A percentile compares a stretch with the other conserved stretches of the same genome.
phyloP scores from a whole-genome alignment of 164 flowering plant genomes.

The Vitis vinifera region ASM3070453v1 NC_081812.1:2075501-2076000 shows the following conservation, averaged over 20 bases:
- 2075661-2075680: slow-evolving; percentile 37
- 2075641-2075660: slow-evolving; percentile 38
- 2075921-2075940: slow-evolving; percentile 80
- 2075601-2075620: too few species aligned
- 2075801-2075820: slow-evolving; percentile 81
- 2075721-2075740: slow-evolving; percentile 5
- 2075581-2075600: too few species aligned
- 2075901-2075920: slow-evolving; percentile 85
- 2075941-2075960: slow-evolving; percentile 63
- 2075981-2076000: background rate
- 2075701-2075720: background rate
- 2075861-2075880: slow-evolving; percentile 75
- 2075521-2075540: slow-evolving; percentile 60
- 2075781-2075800: slow-evolving; percentile 72
- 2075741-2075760: background rate
- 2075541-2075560: slow-evolving; percentile 40
- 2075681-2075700: slow-evolving; percentile 24
- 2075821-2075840: slow-evolving; percentile 77
- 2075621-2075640: slow-evolving; percentile 42
- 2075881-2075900: slow-evolving; percentile 89
- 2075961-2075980: slow-evolving; percentile 36
- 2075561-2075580: background rate
- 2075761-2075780: slow-evolving; percentile 58
- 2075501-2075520: slow-evolving; percentile 81
- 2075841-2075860: slow-evolving; percentile 73